Evolutionary conservation across 257 asterid species (phyloP).

Genomic region (Gentiana dahurica): DNA sequence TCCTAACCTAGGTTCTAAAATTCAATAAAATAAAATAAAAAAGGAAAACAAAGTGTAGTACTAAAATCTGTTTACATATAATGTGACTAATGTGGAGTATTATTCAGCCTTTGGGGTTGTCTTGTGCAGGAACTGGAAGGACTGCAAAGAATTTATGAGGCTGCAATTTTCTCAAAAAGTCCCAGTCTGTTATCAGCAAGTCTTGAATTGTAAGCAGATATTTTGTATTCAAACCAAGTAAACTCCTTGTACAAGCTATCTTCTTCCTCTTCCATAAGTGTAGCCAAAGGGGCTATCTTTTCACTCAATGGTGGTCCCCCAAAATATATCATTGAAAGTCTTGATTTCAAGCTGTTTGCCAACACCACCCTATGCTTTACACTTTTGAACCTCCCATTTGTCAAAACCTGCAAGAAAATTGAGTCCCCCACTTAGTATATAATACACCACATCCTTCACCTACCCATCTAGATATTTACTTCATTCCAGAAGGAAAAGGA

Average conservation of each 20-base stretch:
- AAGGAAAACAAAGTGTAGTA: too few species aligned
- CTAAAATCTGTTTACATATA: too few species aligned
- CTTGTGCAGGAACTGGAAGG: too few species aligned
- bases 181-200: constrained; percentile 25
- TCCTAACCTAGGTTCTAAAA: too few species aligned
- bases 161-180: constrained; percentile 25
- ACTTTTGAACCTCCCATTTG: constrained; percentile 34
- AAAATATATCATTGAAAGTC: constrained; percentile 31
- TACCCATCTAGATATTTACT: too few species aligned
- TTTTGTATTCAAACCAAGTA: constrained; percentile 37
- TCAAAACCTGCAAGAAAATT: constrained; percentile 25
- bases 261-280: constrained; percentile 22
- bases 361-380: constrained; percentile 24
- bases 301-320: constrained; percentile 37
- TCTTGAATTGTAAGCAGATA: constrained; percentile 21
- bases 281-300: constrained; percentile 28
- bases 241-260: constrained; percentile 32
- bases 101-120: too few species aligned
- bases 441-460: neutral
- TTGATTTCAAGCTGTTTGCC: constrained; percentile 22
- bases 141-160: constrained; percentile 4
- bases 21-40: too few species aligned
- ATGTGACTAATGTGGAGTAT: too few species aligned
- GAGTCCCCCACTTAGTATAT: neutral
- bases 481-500: too few species aligned